phyloP scores from a whole-genome alignment of 768 basidiomycete genomes.

The Saitozyma podzolica region DNA sequence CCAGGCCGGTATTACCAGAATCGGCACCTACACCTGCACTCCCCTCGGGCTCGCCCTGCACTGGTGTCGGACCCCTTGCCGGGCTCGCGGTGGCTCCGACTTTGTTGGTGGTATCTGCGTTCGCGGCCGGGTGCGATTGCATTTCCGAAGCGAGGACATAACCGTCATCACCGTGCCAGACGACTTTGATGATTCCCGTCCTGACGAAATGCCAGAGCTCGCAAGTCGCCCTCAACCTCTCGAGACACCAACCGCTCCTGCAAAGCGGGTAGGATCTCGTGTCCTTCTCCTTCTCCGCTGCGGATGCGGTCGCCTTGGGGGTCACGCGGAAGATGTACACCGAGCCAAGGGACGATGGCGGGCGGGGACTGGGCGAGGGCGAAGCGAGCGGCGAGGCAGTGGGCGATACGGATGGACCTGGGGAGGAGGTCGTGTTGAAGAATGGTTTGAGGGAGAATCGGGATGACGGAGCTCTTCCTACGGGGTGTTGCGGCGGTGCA shows the following conservation, averaged over 20 bases:
- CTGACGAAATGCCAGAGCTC: constrained; percentile 86
- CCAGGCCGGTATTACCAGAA: too few species aligned
- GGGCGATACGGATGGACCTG: constrained; percentile 26
- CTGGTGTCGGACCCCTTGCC: too few species aligned
- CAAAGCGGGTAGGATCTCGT: constrained; percentile 70
- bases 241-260: constrained; percentile 78
- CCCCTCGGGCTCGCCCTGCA: too few species aligned
- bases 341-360: constrained; percentile 16
- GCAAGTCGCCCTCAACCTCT: constrained; percentile 80
- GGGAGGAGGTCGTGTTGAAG: constrained; percentile 50
- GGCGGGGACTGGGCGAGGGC: constrained; percentile 20
- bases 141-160: constrained; percentile 14
- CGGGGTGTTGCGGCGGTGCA: constrained; percentile 60
- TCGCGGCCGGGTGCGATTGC: too few species aligned
- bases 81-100: too few species aligned
- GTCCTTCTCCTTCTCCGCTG: constrained; percentile 27
- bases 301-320: constrained; percentile 13
- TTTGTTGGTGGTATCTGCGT: too few species aligned
- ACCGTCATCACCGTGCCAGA: constrained; percentile 78
- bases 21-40: too few species aligned
- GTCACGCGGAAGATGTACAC: constrained; percentile 53
- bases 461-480: constrained; percentile 53
- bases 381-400: constrained; percentile 33
- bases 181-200: constrained; percentile 73
- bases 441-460: constrained; percentile 53